A percentile compares a stretch with the other conserved stretches of the same genome.
Conservation (phyloP, 2,329 filamentous ascomycete genomes). For the Apiospora rasikravindrae region DNA sequence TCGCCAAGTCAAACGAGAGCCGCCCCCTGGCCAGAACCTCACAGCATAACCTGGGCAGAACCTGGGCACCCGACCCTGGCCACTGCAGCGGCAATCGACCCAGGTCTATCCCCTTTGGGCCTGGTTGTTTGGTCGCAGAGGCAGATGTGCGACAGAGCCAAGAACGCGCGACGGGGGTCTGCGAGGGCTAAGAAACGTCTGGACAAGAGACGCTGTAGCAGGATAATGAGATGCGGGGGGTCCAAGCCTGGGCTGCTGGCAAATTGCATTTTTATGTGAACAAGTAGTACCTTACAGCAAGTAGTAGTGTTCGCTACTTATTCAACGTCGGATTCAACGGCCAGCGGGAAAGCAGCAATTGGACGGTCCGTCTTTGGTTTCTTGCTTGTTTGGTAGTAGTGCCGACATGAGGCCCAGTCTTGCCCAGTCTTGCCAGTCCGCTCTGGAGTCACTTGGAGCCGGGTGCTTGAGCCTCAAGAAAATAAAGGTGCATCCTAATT, state of each 20-base stretch:
- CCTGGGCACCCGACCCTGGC: not conserved
- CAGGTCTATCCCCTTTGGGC: not conserved
- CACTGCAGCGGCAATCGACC: not conserved
- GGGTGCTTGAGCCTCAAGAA: not conserved
- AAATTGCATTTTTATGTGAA: not conserved
- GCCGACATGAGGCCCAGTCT: not conserved
- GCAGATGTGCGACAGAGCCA: constrained; percentile 17
- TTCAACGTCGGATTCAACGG: too few species aligned
- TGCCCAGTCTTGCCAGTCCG: too few species aligned
- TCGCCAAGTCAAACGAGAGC: constrained; percentile 34
- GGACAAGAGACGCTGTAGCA: constrained; percentile 14
- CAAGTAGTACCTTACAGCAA: too few species aligned
- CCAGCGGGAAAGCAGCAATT: not conserved
- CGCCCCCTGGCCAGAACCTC: not conserved
- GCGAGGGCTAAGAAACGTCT: constrained; percentile 3
- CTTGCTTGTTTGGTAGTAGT: not conserved
- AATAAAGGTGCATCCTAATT: constrained; percentile 10
- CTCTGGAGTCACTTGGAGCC: too few species aligned
- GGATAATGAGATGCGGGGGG: constrained; percentile 14
- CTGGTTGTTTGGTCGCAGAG: constrained; percentile 11
- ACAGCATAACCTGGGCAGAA: not conserved
- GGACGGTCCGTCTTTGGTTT: not conserved
- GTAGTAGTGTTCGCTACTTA: not conserved
- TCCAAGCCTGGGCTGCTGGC: not conserved
- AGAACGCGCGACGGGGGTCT: not conserved